Base-by-base conservation (phyloP, 352 stramenopile genomes). In the Globisporangium recalcitrans region DNA sequence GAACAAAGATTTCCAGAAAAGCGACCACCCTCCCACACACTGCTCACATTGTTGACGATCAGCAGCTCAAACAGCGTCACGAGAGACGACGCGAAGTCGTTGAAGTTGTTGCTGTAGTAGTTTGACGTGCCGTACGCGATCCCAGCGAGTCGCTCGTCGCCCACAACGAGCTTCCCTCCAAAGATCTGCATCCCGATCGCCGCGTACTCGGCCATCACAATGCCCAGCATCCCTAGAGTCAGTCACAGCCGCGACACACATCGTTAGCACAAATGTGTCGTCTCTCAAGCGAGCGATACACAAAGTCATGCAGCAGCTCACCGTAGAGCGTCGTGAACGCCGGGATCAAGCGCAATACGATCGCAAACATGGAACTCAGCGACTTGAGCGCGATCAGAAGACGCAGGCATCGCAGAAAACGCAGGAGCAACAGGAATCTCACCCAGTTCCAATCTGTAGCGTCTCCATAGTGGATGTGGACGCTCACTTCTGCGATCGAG, bases 31-130 rank as follows among this genome's bases (percentile, higher is more conserved):
- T 38, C 32, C 14, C 32, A 38, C 10, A 6, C 10, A 19, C 34
- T 14, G 32, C 76, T 52, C 53, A 85, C 76, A 63, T 92, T 90
- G 67, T 92, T 91, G 29, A 91, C 81, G 57, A 94, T 74, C 14
- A 91, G 64, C 19, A 90, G 55, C 57, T 88, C 77, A 51, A 91
- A 92, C n/a, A 93, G 73, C 31, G 75, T 82, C 19, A 77, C 76
- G 34, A 91, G 62, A 2, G 74, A 76, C 0, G 70, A 81, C 22
- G 73, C 63, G 55, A 87, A 77, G 60, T 90, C 80, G 69, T 93
- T 90, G 56, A 92, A 93, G 64, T 91, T 93, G 73, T 89, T 87
- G 58, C 74, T 68, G 51, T 77, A 83, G 54, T 88, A 93, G 42
- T 83, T 78, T 4, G 58, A 61, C 4, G 72, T 66, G 3, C 72